Evolutionary conservation across 305 asterid species (phyloP), one percentile per base, ranked within the genome.

Genomic region (Rubia tinctorum): DNA sequence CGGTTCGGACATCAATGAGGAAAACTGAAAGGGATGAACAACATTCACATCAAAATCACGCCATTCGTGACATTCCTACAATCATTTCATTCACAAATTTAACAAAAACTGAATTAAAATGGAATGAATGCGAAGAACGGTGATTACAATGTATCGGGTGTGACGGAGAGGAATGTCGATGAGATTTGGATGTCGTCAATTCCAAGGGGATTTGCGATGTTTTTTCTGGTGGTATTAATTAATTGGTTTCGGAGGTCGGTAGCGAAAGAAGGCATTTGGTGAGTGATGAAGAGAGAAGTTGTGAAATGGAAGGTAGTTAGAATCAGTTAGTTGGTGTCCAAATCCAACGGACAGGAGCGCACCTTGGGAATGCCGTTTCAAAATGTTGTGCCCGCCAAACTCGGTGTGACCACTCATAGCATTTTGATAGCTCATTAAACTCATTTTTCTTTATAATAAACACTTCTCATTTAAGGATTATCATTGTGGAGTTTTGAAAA

Each of bases 371-470:
- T 71, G 66, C 77, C 83, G 66, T 79, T 71, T 73, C 70, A 69
- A 77, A 68, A 23, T 34, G 81, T 78, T 63, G 76, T 55, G 58
- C 82, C 84, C 90, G 83, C 73, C 75, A 76, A 81, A 81, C 37
- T 71, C 76, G 85, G 71, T 81, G 65, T 34, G 39, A 34, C 39
- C 39, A 34, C 39, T 34, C 39, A 34, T 2, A 27, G n/a, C n/a
- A n/a, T n/a, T n/a, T n/a, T n/a, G n/a, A n/a, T n/a, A n/a, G n/a
- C n/a, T n/a, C n/a, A n/a, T n/a, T n/a, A n/a, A n/a, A n/a, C n/a
- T n/a, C n/a, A n/a, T n/a, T n/a, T n/a, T n/a, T n/a, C n/a, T n/a
- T n/a, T n/a, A n/a, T n/a, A n/a, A n/a, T n/a, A n/a, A n/a, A n/a
- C n/a, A n/a, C n/a, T n/a, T n/a, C n/a, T n/a, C n/a, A n/a, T n/a